Conservation (phyloP, 768 basidiomycete genomes). For the Mycena indigotica region DNA sequence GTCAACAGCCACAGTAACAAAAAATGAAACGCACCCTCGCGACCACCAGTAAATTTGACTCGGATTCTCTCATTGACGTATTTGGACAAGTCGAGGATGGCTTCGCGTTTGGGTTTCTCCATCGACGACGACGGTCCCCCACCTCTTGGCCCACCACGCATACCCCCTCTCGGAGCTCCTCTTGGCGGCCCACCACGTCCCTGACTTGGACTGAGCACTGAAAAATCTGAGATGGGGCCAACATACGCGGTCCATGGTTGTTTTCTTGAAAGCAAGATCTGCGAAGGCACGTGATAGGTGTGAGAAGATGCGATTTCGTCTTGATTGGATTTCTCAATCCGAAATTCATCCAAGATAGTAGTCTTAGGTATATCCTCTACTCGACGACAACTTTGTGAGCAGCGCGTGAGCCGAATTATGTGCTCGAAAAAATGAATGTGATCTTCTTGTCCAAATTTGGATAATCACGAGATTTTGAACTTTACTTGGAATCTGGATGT, state of each 20-base stretch:
- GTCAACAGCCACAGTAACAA: slow-evolving; percentile 8
- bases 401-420: too few species aligned
- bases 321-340: too few species aligned
- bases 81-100: slow-evolving; percentile 93
- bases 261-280: slow-evolving; percentile 14
- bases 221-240: neutral
- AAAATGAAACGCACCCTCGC: slow-evolving; percentile 70
- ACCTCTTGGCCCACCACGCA: slow-evolving; percentile 28
- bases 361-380: too few species aligned
- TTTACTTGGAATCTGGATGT: neutral
- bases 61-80: slow-evolving; percentile 91
- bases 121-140: slow-evolving; percentile 48
- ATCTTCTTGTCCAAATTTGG: too few species aligned
- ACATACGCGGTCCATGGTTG: neutral
- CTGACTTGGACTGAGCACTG: slow-evolving; percentile 3
- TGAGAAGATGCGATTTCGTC: too few species aligned
- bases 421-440: too few species aligned
- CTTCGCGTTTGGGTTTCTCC: slow-evolving; percentile 87
- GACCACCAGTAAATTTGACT: slow-evolving; percentile 97
- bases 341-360: too few species aligned
- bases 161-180: slow-evolving; percentile 6
- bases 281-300: too few species aligned
- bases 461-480: too few species aligned
- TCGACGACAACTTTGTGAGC: too few species aligned
- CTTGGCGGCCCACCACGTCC: slow-evolving; percentile 9